Conservation (phyloP, 192 early-diverging fungal genomes). For the Podila epicladia region DNA sequence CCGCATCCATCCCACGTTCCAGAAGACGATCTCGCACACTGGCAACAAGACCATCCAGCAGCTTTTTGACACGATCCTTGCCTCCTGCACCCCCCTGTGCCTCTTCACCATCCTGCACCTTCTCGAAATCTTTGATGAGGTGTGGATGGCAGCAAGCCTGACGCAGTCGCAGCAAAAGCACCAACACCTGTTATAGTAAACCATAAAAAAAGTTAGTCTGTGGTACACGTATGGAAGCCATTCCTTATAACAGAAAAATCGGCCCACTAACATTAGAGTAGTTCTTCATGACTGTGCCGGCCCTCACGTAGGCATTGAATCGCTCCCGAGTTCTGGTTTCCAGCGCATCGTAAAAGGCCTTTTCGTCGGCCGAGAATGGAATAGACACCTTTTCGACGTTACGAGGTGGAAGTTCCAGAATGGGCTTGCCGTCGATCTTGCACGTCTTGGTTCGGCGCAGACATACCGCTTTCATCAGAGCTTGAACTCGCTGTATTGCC, state of each 20-base stretch:
- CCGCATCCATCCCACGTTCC: slow-evolving; percentile 30
- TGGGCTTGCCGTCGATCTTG: slow-evolving; percentile 68
- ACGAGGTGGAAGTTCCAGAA: slow-evolving; percentile 69
- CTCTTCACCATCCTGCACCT: slow-evolving; percentile 7
- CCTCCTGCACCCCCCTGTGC: not conserved
- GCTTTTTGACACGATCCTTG: slow-evolving; percentile 13
- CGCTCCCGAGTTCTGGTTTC: slow-evolving; percentile 43
- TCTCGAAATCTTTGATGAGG: slow-evolving; percentile 52
- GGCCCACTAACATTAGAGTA: slow-evolving; percentile 54
- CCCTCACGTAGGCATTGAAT: slow-evolving; percentile 59
- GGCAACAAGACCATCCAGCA: slow-evolving; percentile 32
- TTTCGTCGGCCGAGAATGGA: slow-evolving; percentile 62
- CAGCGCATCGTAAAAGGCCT: slow-evolving; percentile 65
- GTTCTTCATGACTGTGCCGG: slow-evolving; percentile 63
- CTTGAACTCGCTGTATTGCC: slow-evolving; percentile 66
- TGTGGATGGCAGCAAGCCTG: slow-evolving; percentile 64
- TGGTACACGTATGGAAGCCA: not conserved
- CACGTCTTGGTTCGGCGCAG: slow-evolving; percentile 77
- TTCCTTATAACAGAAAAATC: not conserved
- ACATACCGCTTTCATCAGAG: slow-evolving; percentile 65
- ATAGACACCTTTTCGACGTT: slow-evolving; percentile 55
- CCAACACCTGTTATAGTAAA: slow-evolving; percentile 47
- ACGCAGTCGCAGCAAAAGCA: slow-evolving; percentile 59
- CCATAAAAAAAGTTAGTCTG: not conserved
- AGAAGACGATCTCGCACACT: slow-evolving; percentile 30